phyloP scores from a whole-genome alignment of 2,329 filamentous ascomycete genomes.

The Grosmannia penicillata region DNA sequence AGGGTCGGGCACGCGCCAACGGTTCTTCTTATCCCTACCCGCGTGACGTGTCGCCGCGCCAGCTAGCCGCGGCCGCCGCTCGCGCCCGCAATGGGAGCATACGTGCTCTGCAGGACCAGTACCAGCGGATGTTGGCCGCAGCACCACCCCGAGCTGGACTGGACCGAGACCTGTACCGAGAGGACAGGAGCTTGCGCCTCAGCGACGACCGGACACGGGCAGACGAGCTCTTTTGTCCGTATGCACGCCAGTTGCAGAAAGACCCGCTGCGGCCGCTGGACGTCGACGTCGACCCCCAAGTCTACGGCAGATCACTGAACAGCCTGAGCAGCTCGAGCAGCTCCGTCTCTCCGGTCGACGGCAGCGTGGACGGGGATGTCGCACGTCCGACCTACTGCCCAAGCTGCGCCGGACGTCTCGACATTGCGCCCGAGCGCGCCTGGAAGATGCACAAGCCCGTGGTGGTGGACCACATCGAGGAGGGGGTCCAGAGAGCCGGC shows the following conservation, averaged over 20 bases:
- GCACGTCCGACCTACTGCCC: too few relatives aligned
- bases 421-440: conserved; percentile 14
- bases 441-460: conserved; percentile 17
- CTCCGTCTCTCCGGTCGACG: too few relatives aligned
- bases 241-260: conserved; percentile 17
- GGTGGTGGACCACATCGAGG: conserved; percentile 2
- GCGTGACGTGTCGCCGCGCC: neutral
- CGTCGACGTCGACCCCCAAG: conserved; percentile 11
- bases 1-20: too few relatives aligned
- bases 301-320: too few relatives aligned
- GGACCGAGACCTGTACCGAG: conserved; percentile 10
- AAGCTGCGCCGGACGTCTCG: conserved; percentile 13
- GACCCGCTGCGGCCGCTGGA: conserved; percentile 10
- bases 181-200: too few relatives aligned
- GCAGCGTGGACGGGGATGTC: too few relatives aligned
- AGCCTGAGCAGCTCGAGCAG: too few relatives aligned
- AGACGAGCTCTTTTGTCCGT: conserved; percentile 21
- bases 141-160: neutral
- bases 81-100: conserved; percentile 20
- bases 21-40: too few relatives aligned
- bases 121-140: conserved; percentile 15
- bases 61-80: conserved; percentile 18
- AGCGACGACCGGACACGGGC: conserved; percentile 8
- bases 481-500: neutral
- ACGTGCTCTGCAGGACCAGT: conserved; percentile 20